These are phyloP conservation scores for Medicago lupulina DNA, from an alignment of 306 rosid genomes.

Conservation along the genomic window DNA sequence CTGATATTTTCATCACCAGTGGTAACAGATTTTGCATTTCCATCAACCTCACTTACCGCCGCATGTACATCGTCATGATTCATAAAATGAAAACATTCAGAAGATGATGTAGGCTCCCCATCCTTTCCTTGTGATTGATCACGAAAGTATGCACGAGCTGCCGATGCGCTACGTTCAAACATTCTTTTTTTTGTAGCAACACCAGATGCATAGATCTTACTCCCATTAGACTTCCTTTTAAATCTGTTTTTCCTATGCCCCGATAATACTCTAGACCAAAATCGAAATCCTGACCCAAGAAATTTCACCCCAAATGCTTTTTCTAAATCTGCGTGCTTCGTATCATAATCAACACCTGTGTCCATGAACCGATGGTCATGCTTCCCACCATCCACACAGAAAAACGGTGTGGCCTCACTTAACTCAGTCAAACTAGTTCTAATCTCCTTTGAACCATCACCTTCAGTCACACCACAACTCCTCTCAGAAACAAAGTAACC, in stretches of 20 bases:
- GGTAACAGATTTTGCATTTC: slow-evolving; percentile 44
- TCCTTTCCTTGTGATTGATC: slow-evolving; percentile 56
- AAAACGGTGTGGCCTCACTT: slow-evolving; percentile 49
- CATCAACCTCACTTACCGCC: slow-evolving; percentile 55
- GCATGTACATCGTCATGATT: slow-evolving; percentile 51
- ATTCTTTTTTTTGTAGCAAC: slow-evolving; percentile 66
- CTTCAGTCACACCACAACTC: slow-evolving; percentile 51
- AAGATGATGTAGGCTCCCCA: slow-evolving; percentile 50
- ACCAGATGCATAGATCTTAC: slow-evolving; percentile 54
- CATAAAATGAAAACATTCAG: slow-evolving; percentile 47
- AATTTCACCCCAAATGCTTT: slow-evolving; percentile 78
- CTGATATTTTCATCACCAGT: slow-evolving; percentile 37
- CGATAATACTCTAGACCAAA: slow-evolving; percentile 71
- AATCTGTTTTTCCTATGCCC: slow-evolving; percentile 58
- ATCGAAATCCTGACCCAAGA: slow-evolving; percentile 70
- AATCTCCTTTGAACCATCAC: slow-evolving; percentile 51
- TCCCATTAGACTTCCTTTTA: slow-evolving; percentile 71
- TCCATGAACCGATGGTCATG: slow-evolving; percentile 88
- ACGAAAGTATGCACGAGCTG: slow-evolving; percentile 70
- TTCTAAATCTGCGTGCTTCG: slow-evolving; percentile 82
- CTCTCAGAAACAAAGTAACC: slow-evolving; percentile 73
- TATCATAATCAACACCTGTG: slow-evolving; percentile 76
- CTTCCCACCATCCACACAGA: slow-evolving; percentile 68
- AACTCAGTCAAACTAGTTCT: slow-evolving; percentile 37
- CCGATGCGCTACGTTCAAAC: slow-evolving; percentile 77